Percentiles rank a stretch among this genome's conserved stretches.
phyloP scores from a whole-genome alignment of 225 moss, liverwort and hornwort genomes.

The Physcomitrium patens region DNA sequence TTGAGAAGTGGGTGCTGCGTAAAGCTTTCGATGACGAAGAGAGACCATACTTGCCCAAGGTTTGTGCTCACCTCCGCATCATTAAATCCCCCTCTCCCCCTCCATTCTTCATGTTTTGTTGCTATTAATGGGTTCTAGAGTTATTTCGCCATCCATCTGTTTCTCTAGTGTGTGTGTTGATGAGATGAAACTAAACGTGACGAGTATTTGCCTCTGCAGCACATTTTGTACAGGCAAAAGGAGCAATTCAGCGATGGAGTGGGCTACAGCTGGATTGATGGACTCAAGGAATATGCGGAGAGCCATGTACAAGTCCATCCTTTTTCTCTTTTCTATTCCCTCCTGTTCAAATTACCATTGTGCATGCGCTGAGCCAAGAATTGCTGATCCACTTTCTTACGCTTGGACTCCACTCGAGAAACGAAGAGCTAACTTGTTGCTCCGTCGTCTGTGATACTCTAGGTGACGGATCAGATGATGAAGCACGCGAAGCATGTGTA shows the following conservation, averaged over 20 bases:
- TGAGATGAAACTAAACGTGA: background rate
- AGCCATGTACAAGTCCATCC: conserved; percentile 35
- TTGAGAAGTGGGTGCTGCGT: conserved; percentile 76
- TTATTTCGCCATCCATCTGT: background rate
- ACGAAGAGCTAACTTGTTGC: background rate
- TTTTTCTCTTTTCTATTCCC: background rate
- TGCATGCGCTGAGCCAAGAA: background rate
- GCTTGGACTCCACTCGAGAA: background rate
- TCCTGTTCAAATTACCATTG: too few relatives aligned
- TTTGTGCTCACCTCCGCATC: conserved; percentile 2
- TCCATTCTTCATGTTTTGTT: background rate
- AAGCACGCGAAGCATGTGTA: conserved; percentile 70
- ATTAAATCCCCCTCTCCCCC: background rate
- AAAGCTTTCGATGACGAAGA: conserved; percentile 72
- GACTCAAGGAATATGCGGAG: conserved; percentile 62
- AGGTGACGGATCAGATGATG: conserved; percentile 78
- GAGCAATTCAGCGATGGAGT: conserved; percentile 91
- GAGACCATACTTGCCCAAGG: conserved; percentile 77
- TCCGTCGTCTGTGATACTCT: background rate
- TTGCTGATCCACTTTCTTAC: background rate
- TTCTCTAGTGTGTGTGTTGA: background rate
- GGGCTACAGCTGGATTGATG: conserved; percentile 87
- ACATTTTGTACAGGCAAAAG: conserved; percentile 82
- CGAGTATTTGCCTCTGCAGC: conserved; percentile 39
- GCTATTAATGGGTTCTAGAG: background rate